Evolutionary conservation across 169 alveolate genomes (phyloP).

Genomic region (Amoebophrya sp.): DNA sequence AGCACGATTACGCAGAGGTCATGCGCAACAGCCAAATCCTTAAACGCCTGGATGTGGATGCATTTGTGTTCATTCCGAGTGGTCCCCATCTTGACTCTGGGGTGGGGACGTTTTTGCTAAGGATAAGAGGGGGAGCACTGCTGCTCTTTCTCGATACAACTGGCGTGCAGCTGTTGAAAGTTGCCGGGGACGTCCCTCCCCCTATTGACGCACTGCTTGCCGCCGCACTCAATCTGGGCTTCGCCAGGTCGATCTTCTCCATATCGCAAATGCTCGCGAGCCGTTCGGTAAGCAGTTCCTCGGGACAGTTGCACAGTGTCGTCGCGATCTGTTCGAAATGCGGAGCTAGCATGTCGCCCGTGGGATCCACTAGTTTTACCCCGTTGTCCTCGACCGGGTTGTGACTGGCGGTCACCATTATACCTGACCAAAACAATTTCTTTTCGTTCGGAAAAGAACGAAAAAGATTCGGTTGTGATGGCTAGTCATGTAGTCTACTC

Average conservation of each 20-base stretch:
- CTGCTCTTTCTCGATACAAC: too few species aligned
- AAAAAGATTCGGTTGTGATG: too few species aligned
- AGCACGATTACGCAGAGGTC: too few species aligned
- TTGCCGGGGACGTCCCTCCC: too few species aligned
- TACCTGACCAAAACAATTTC: constrained; percentile 67
- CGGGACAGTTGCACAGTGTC: constrained; percentile 45
- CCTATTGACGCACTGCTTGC: too few species aligned
- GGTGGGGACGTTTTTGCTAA: not conserved
- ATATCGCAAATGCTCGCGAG: not conserved
- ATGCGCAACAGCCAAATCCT: too few species aligned
- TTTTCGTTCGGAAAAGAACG: too few species aligned
- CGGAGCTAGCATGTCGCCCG: constrained; percentile 71
- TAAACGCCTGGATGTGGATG: too few species aligned
- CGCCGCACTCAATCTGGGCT: not conserved
- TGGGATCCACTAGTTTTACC: constrained; percentile 65
- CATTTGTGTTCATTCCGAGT: too few species aligned
- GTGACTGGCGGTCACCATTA: constrained; percentile 85
- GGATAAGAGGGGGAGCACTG: too few species aligned
- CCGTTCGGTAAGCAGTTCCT: not conserved
- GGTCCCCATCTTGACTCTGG: not conserved
- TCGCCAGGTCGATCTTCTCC: not conserved
- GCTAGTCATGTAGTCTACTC: too few species aligned
- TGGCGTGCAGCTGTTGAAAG: too few species aligned
- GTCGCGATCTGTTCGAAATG: constrained; percentile 61
- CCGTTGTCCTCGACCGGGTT: constrained; percentile 77